Percentiles rank a stretch among this genome's conserved stretches.
Evolutionary conservation across 2,329 filamentous ascomycete genomes (phyloP).

Genomic region (Volutella citrinella): DNA sequence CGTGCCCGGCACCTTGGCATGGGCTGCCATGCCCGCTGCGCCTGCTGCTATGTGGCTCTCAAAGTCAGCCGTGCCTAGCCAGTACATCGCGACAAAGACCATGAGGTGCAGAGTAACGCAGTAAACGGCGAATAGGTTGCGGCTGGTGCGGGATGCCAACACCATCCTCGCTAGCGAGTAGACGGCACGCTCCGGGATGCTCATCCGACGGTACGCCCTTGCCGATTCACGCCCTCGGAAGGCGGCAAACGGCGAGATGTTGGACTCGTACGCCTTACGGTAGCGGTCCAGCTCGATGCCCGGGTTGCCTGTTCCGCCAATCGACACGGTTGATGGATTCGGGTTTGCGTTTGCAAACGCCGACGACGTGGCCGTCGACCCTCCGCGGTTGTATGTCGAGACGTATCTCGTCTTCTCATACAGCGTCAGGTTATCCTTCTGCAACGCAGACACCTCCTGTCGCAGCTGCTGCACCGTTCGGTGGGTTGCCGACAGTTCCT

Average conservation of each 20-base stretch:
- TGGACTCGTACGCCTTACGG: conserved; percentile 87
- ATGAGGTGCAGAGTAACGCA: conserved; percentile 85
- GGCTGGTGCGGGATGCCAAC: conserved; percentile 81
- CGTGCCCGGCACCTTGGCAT: conserved; percentile 22
- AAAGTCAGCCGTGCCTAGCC: conserved; percentile 68
- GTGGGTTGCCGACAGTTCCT: conserved; percentile 83
- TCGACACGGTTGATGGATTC: conserved; percentile 68
- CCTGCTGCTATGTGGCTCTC: conserved; percentile 55
- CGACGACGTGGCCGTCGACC: conserved; percentile 57
- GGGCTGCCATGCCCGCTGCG: conserved; percentile 42
- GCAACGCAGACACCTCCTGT: conserved; percentile 85
- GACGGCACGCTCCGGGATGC: conserved; percentile 81
- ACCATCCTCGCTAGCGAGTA: conserved; percentile 91
- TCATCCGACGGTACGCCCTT: conserved; percentile 90
- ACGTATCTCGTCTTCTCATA: conserved; percentile 98
- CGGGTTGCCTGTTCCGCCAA: conserved; percentile 54
- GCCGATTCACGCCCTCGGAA: conserved; percentile 93
- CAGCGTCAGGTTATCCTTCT: conserved; percentile 92
- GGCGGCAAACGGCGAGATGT: conserved; percentile 91
- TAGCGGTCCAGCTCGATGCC: conserved; percentile 79
- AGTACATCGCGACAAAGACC: conserved; percentile 84
- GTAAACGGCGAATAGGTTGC: conserved; percentile 92
- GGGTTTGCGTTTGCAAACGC: conserved; percentile 65
- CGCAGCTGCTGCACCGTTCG: conserved; percentile 79
- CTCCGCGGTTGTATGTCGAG: conserved; percentile 81